phyloP scores from a whole-genome alignment of 2,329 filamentous ascomycete genomes.

The Penicillium sp. region DNA sequence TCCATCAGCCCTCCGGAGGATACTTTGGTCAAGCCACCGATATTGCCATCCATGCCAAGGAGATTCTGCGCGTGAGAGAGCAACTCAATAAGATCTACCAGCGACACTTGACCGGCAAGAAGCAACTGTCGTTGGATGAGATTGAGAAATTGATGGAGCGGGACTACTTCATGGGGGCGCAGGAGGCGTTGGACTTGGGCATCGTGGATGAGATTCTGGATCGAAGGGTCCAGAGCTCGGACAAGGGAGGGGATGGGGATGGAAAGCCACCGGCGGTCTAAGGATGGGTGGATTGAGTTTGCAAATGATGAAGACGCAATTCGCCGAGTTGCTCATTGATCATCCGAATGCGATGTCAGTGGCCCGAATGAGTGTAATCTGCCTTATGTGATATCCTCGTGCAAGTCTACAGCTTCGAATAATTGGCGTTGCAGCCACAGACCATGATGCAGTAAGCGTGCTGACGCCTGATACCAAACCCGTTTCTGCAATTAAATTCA shows the following conservation, averaged over 20 bases:
- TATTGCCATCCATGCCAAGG: slow-evolving; percentile 94
- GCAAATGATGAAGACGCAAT: background rate
- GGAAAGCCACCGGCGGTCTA: slow-evolving; percentile 19
- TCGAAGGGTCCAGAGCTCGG: slow-evolving; percentile 30
- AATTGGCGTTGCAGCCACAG: no score
- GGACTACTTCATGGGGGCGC: slow-evolving; percentile 85
- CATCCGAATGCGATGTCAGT: no score
- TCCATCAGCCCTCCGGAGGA: slow-evolving; percentile 85
- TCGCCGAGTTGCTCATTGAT: no score
- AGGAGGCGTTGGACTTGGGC: slow-evolving; percentile 82
- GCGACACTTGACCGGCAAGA: slow-evolving; percentile 66
- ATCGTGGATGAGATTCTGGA: slow-evolving; percentile 85
- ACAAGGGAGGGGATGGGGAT: slow-evolving; percentile 18
- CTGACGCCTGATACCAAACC: no score
- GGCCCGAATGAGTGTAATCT: no score
- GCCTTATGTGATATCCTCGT: no score
- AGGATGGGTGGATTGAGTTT: background rate
- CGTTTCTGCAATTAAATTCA: no score
- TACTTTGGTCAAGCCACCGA: slow-evolving; percentile 65
- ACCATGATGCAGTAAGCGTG: no score
- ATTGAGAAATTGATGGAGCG: slow-evolving; percentile 95
- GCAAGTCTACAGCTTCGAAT: no score
- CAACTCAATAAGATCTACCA: slow-evolving; percentile 89
- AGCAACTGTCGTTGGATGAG: slow-evolving; percentile 67
- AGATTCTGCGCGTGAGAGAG: slow-evolving; percentile 80